These are phyloP conservation scores for Crotalaria pallida DNA, from an alignment of 306 rosid species.

Conservation along the genomic window DNA sequence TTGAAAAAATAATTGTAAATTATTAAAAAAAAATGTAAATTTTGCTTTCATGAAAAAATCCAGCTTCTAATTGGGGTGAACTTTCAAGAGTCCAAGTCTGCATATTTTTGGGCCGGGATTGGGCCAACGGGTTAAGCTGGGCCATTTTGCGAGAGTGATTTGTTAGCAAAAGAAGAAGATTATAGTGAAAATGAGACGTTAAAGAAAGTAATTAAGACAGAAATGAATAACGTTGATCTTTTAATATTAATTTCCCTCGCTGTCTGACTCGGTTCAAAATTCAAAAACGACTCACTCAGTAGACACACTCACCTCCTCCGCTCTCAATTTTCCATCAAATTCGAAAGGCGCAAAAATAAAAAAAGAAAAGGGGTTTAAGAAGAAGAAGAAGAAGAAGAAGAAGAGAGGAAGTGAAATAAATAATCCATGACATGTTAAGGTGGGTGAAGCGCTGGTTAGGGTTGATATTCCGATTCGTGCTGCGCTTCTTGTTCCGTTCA, in stretches of 20 bases:
- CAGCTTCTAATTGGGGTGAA: too few relatives aligned
- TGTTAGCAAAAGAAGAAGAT: too few relatives aligned
- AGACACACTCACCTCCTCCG: neutral
- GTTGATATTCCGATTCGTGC: slow-evolving; percentile 36
- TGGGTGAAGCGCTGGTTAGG: slow-evolving; percentile 42
- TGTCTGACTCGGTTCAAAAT: slow-evolving; percentile 47
- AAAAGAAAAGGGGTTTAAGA: neutral
- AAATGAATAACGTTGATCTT: neutral
- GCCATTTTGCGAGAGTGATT: too few relatives aligned
- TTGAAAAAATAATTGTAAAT: too few relatives aligned
- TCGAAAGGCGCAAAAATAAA: neutral
- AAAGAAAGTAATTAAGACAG: neutral
- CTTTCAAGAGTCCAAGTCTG: too few relatives aligned
- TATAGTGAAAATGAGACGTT: neutral
- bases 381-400: too few relatives aligned
- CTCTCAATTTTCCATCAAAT: neutral
- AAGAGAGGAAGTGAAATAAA: too few relatives aligned
- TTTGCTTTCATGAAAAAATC: too few relatives aligned
- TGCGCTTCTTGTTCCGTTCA: slow-evolving; percentile 60
- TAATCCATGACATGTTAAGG: slow-evolving; percentile 60
- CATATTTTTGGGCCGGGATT: too few relatives aligned
- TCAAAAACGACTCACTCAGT: slow-evolving; percentile 50
- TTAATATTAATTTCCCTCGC: slow-evolving; percentile 42
- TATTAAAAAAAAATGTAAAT: too few relatives aligned
- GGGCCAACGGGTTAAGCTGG: too few relatives aligned